A percentile compares a stretch with the other conserved stretches of the same genome.
phyloP scores from a whole-genome alignment of 2,329 filamentous ascomycete species.

The Monilinia polystroma region DNA sequence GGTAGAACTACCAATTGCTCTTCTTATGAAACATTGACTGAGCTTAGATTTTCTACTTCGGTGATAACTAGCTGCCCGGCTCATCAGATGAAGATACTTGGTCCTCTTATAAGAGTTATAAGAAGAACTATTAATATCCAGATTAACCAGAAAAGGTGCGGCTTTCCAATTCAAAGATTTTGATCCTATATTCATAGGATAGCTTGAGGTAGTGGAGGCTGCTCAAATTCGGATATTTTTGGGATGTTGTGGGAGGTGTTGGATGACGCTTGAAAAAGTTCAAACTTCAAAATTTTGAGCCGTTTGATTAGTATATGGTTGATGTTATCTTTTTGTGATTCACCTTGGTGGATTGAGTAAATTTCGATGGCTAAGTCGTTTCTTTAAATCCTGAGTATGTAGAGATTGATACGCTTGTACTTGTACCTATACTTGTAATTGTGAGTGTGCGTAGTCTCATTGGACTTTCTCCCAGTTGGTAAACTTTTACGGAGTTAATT shows the following conservation, averaged over 20 bases:
- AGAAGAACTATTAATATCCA: too few relatives aligned
- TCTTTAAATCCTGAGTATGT: not conserved
- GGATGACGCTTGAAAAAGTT: not conserved
- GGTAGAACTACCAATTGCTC: too few relatives aligned
- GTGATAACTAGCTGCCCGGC: too few relatives aligned
- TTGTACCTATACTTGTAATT: not conserved
- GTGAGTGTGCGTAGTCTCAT: not conserved
- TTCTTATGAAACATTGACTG: too few relatives aligned
- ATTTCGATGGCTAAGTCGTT: not conserved
- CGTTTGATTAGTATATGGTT: too few relatives aligned
- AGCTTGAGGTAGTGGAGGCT: too few relatives aligned
- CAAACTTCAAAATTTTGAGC: not conserved
- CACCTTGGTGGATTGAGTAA: not conserved
- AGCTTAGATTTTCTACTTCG: too few relatives aligned
- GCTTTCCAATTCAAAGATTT: too few relatives aligned
- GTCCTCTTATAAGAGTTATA: too few relatives aligned
- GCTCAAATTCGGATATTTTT: not conserved
- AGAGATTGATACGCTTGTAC: not conserved
- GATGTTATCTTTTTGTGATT: not conserved
- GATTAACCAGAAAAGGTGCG: too few relatives aligned
- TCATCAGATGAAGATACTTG: too few relatives aligned
- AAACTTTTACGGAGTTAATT: slow-evolving; percentile 18
- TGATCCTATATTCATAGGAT: too few relatives aligned
- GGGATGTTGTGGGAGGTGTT: not conserved
- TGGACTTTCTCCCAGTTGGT: not conserved